phyloP scores from a whole-genome alignment of 441 rosid species.

The Erysimum cheiri region DNA sequence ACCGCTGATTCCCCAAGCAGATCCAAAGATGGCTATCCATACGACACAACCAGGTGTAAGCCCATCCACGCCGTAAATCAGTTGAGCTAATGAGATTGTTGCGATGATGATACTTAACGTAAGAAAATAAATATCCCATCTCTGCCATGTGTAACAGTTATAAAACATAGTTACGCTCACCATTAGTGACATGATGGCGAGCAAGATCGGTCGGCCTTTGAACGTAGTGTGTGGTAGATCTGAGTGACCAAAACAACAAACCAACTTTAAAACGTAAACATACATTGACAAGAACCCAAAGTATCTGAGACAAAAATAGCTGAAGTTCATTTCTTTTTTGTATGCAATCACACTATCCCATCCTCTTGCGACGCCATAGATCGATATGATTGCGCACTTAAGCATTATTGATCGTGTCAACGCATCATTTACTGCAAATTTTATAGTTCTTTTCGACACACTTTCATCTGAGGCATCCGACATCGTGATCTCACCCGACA shows the following conservation, averaged over 20 bases:
- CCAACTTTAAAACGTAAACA: not conserved
- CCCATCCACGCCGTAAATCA: not conserved
- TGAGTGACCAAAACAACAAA: not conserved
- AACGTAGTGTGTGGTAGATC: not conserved
- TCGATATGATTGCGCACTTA: not conserved
- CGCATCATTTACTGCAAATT: too few relatives aligned
- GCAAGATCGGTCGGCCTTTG: not conserved
- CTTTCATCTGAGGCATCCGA: not conserved
- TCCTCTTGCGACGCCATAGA: not conserved
- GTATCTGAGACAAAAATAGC: not conserved
- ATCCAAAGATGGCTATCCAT: too few relatives aligned
- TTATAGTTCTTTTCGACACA: not conserved
- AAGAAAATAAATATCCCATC: not conserved
- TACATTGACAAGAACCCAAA: not conserved
- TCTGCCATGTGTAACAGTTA: not conserved
- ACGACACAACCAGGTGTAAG: not conserved
- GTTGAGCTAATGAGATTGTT: not conserved
- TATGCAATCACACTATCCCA: not conserved
- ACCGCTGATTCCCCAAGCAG: too few relatives aligned
- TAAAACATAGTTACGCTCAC: not conserved
- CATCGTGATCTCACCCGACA: not conserved
- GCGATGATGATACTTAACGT: not conserved
- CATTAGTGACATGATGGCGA: not conserved
- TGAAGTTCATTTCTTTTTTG: not conserved
- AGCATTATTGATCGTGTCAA: not conserved